Percentiles rank a stretch among this genome's conserved stretches.
These are phyloP conservation scores for Sphagnum contortum DNA, from an alignment of 225 moss, liverwort and hornwort genomes.

Conservation along the genomic window DNA sequence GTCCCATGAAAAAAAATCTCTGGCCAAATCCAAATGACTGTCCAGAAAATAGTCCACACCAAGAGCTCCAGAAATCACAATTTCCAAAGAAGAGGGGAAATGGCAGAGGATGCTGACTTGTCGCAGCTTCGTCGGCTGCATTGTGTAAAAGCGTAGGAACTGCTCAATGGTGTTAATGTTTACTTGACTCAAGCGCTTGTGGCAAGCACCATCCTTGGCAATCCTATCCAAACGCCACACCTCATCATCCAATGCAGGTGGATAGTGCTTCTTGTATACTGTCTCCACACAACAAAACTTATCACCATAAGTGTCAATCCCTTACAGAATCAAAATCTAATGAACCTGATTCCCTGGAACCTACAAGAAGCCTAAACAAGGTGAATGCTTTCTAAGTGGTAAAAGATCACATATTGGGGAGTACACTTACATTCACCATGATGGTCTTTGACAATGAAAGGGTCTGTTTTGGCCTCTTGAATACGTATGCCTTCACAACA, in stretches of 20 bases:
- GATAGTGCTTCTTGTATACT: slow-evolving; percentile 56
- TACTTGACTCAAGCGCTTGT: slow-evolving; percentile 27
- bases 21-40: no score
- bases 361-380: no score
- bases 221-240: slow-evolving; percentile 48
- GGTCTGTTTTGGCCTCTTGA: slow-evolving; percentile 41
- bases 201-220: slow-evolving; percentile 42
- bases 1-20: no score
- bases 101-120: slow-evolving; percentile 9
- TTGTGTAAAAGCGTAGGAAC: slow-evolving; percentile 35
- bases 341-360: no score
- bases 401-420: no score
- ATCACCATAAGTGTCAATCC: no score
- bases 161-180: slow-evolving; percentile 30
- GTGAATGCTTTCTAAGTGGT: no score
- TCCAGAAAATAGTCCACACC: no score
- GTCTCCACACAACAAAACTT: background rate
- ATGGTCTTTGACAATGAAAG: slow-evolving; percentile 47
- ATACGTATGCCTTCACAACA: slow-evolving; percentile 35
- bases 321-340: no score
- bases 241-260: slow-evolving; percentile 35
- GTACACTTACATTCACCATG: slow-evolving; percentile 31
- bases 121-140: slow-evolving; percentile 37
- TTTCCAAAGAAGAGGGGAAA: background rate
- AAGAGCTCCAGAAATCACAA: no score